Percentiles rank a stretch among this genome's conserved stretches.
Evolutionary conservation across 2,329 filamentous ascomycete genomes (phyloP).

Genomic region (Acephala macrosclerotiorum): DNA sequence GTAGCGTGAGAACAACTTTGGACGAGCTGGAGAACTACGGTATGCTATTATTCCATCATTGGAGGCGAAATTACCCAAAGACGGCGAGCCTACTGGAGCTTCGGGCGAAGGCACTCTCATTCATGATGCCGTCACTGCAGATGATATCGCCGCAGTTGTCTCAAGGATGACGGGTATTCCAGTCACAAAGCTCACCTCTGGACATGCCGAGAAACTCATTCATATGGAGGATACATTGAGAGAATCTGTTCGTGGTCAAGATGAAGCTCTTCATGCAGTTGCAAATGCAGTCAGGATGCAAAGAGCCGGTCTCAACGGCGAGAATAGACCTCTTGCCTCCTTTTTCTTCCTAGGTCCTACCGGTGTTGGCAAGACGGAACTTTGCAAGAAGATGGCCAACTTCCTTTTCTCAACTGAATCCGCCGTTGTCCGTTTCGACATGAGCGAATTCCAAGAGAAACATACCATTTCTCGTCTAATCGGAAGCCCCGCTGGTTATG

Average conservation of each 20-base stretch:
- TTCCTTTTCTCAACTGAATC: slow-evolving; percentile 94
- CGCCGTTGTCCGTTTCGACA: slow-evolving; percentile 93
- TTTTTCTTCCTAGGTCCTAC: slow-evolving; percentile 99
- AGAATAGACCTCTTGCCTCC: slow-evolving; percentile 89
- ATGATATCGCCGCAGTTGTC: slow-evolving; percentile 93
- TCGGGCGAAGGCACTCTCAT: slow-evolving; percentile 64
- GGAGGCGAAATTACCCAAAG: slow-evolving; percentile 74
- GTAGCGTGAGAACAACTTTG: slow-evolving; percentile 82
- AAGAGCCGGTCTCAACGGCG: slow-evolving; percentile 87
- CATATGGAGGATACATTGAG: slow-evolving; percentile 93
- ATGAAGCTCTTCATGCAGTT: slow-evolving; percentile 90
- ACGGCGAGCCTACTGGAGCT: slow-evolving; percentile 35
- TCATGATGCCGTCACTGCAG: slow-evolving; percentile 92
- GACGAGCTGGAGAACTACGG: slow-evolving; percentile 85
- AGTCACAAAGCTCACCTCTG: slow-evolving; percentile 88
- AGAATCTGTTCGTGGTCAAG: slow-evolving; percentile 87
- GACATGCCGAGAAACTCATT: slow-evolving; percentile 92
- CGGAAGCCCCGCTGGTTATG: slow-evolving; percentile 88
- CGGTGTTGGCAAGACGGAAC: slow-evolving; percentile 95
- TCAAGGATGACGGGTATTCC: slow-evolving; percentile 89
- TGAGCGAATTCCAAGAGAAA: slow-evolving; percentile 98
- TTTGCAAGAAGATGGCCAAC: slow-evolving; percentile 93
- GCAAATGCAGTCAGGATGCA: slow-evolving; percentile 94
- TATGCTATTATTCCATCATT: slow-evolving; percentile 87
- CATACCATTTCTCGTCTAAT: slow-evolving; percentile 94